Conservation (phyloP, 2,329 filamentous ascomycete genomes). For the Lecanicillium sp. region DNA sequence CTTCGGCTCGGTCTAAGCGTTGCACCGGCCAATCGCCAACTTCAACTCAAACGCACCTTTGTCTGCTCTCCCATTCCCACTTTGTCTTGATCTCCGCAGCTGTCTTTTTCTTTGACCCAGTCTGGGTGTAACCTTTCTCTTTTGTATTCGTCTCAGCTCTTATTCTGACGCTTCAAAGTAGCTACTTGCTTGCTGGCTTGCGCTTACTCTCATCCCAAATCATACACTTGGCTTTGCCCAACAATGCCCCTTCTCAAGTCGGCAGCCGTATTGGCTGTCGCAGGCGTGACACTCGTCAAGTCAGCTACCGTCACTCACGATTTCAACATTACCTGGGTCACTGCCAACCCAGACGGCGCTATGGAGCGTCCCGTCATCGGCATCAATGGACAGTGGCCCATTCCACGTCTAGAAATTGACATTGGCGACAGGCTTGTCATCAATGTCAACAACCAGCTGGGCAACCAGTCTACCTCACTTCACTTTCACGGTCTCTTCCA, state of each 20-base stretch:
- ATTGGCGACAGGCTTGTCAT: constrained; percentile 54
- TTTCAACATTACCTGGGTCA: constrained; percentile 65
- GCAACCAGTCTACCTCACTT: constrained; percentile 54
- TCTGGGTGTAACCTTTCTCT: background rate
- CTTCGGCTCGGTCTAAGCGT: too few relatives aligned
- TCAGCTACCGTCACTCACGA: constrained; percentile 49
- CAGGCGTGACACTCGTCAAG: constrained; percentile 16
- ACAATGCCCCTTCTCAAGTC: constrained; percentile 2
- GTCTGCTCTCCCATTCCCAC: too few relatives aligned
- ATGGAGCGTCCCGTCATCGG: constrained; percentile 60
- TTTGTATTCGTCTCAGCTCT: background rate
- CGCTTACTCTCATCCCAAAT: too few relatives aligned
- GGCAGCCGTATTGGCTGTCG: constrained; percentile 4
- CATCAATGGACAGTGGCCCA: constrained; percentile 70
- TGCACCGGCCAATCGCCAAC: too few relatives aligned
- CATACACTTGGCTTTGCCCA: background rate
- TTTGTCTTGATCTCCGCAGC: too few relatives aligned
- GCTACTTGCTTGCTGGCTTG: too few relatives aligned
- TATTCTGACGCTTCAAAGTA: too few relatives aligned
- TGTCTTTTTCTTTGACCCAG: background rate
- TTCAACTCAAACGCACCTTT: too few relatives aligned
- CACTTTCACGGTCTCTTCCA: constrained; percentile 67
- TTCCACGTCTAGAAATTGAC: constrained; percentile 55
- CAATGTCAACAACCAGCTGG: constrained; percentile 49
- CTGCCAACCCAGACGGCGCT: constrained; percentile 61